Evolutionary conservation across 208 protist species (phyloP), one percentile per base, ranked within the genome.

Genomic region (Ichthyophonus hoferi): DNA sequence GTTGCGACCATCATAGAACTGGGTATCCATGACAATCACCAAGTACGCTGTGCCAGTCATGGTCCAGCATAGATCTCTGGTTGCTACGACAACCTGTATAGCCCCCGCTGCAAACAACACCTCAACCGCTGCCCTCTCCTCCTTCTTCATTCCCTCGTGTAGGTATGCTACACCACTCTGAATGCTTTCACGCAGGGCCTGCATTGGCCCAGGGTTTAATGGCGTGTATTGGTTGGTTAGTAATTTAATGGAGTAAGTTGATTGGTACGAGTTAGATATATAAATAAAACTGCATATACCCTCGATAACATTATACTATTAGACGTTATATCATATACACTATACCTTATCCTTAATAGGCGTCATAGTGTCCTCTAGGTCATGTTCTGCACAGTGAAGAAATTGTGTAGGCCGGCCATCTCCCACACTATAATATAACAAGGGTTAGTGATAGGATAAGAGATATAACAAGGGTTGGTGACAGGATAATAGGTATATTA

Each of bases 11-110:
- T 99, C 98, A 93, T 97, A 99, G 94, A 96, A 99, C 93, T 99
- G 98, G 37, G 98, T 99, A 39, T 99, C 99, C 93, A 99, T 99
- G 42, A 99, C 96, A 41, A 99, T 95, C 39, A 99, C 98, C 91
- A 99, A 96, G 93, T 99, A 98, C 0, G 99, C 98, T 0, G 98
- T 97, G 79, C 99, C 95, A 94, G 99, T 99, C 34, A 99, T 96
- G 89, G 98, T 98, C 98, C 99, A 77, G 98, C 98, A 31, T 99
- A 94, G 2, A 98, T 99, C 79, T 94, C 79, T 96, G 0, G 98
- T 99, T 3, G 97, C 98, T 31, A 99, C 97, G 7, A 99, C 95
- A 1, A 99, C 95, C 91, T 98, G 97, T 88, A 92, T 90, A n/a
- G 88, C 84, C 0, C 90, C 84, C 3, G 79, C 77, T 12, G 1